These are phyloP conservation scores for Moniliella sp. DNA, from an alignment of 1,284 basidiomycete genomes.

Conservation along the genomic window DNA sequence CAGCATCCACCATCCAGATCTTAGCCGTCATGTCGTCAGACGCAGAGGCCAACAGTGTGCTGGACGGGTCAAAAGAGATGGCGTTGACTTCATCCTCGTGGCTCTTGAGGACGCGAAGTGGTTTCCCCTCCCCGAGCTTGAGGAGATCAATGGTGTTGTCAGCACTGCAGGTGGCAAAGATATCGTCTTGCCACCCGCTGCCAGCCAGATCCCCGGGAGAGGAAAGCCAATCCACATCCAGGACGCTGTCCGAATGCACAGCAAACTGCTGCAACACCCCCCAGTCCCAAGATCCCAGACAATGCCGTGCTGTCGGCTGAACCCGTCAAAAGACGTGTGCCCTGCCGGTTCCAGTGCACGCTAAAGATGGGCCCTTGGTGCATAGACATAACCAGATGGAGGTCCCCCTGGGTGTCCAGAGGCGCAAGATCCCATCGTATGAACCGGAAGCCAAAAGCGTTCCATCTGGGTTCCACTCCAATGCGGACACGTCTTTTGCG, in stretches of 20 bases:
- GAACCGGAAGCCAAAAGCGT: slow-evolving; percentile 30
- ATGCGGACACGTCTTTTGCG: slow-evolving; percentile 27
- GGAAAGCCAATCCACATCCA: slow-evolving; percentile 31
- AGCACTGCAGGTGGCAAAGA: slow-evolving; percentile 30
- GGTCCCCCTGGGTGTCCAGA: slow-evolving; percentile 34
- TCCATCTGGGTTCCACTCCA: slow-evolving; percentile 33
- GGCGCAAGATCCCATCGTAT: slow-evolving; percentile 30
- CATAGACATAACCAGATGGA: slow-evolving; percentile 34
- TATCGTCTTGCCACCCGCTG: slow-evolving; percentile 8
- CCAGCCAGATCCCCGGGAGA: slow-evolving; percentile 1
- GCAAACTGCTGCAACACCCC: slow-evolving; percentile 24
- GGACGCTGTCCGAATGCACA: slow-evolving; percentile 23
- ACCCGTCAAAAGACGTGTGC: slow-evolving; percentile 26
- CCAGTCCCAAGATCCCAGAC: slow-evolving; percentile 32
- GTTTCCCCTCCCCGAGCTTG: slow-evolving; percentile 25
- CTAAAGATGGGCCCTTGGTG: slow-evolving; percentile 32
- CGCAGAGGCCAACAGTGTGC: slow-evolving; percentile 24
- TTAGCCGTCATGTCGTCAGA: slow-evolving; percentile 26
- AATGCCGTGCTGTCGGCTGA: slow-evolving; percentile 29
- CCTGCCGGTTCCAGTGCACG: slow-evolving; percentile 31
- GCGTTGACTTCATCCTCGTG: slow-evolving; percentile 33
- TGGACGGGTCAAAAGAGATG: slow-evolving; percentile 27
- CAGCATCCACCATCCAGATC: slow-evolving; percentile 19
- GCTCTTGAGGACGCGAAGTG: slow-evolving; percentile 21
- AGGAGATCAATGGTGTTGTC: slow-evolving; percentile 29